A percentile compares a stretch with the other conserved stretches of the same genome.
Evolutionary conservation across 108 stramenopile genomes (phyloP).

Genomic region (Cafeteria roenbergensis): DNA sequence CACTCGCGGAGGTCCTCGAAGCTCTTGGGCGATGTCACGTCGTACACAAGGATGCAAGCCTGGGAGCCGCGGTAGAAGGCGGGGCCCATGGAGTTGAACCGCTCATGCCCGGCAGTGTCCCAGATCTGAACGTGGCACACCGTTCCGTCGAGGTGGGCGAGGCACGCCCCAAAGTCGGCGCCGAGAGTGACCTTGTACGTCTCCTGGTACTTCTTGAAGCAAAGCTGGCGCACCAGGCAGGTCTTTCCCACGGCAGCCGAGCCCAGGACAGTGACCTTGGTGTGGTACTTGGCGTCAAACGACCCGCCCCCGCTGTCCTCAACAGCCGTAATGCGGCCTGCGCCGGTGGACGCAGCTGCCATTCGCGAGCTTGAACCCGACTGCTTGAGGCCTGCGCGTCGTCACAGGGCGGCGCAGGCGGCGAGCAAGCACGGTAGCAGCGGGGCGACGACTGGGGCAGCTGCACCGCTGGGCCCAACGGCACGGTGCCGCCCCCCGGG

Average conservation of each 20-base stretch:
- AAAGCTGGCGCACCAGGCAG: conserved; percentile 91
- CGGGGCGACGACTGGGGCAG: no score
- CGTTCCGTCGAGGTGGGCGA: conserved; percentile 52
- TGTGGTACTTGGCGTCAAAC: neutral
- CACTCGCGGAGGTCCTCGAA: conserved; percentile 85
- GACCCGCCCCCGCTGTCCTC: no score
- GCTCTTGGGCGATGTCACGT: conserved; percentile 80
- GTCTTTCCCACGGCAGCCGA: conserved; percentile 75
- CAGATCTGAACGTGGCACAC: conserved; percentile 86
- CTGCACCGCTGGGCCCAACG: no score
- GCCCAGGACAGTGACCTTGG: conserved; percentile 82
- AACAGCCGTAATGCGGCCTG: no score
- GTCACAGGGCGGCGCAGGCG: no score
- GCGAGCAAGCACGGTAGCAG: no score
- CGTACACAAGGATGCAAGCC: conserved; percentile 89
- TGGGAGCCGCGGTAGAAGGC: conserved; percentile 96
- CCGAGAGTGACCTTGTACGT: conserved; percentile 98
- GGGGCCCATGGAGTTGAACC: conserved; percentile 83
- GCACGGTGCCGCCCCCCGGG: no score
- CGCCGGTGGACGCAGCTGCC: no score
- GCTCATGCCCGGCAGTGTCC: conserved; percentile 98
- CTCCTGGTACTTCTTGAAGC: conserved; percentile 74
- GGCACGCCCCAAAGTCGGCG: conserved; percentile 85
- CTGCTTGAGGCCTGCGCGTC: no score
- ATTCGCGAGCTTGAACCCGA: no score